Base-by-base conservation (phyloP, 768 basidiomycete genomes). In the Mycena olivaceomarginata region DNA sequence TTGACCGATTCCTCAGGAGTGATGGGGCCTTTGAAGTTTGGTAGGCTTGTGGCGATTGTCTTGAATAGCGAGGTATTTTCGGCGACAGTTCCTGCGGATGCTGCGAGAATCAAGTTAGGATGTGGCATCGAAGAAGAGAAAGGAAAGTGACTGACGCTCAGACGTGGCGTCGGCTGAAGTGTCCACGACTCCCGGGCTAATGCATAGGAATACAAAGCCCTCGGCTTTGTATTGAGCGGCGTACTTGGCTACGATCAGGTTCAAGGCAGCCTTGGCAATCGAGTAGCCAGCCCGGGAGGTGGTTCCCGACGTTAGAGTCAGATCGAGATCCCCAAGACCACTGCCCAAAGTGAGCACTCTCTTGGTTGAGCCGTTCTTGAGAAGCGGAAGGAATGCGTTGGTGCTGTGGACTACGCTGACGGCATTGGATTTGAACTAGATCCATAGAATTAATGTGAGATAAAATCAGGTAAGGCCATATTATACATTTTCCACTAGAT, bases 171-270 rank as follows among this genome's bases (percentile, higher is more conserved):
- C 37, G 5, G 20, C 56, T 6, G 15, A 16, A 77, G 53, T n/a
- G 22, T 87, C 78, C 20, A 88, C 87, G 5, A 86, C 15, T 11
- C 87, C 88, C 11, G 88, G 88, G 69, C 84, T 85, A 71, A 88
- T 70, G 4, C 84, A 77, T 18, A 88, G 80, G 83, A 88, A 85
- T 2, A 82, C 62, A 74, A 87, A 81, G 20, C 86, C 87, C 66
- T 88, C 85, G 7, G 75, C 25, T 75, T 83, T 83, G 75, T 76
- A 82, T 45, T 78, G 56, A 12, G 76, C 78, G 5, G 87, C 85
- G 74, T 86, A 88, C 75, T 88, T 87, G 25, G 82, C 31, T 31
- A 31, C 31, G 31, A 31, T 3, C 4, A 31, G 31, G 31, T 31
- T 31, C 31, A 31, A 31, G 5, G 84, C 88, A 3, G 84, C 83